Evolutionary conservation across 352 stramenopile species (phyloP), one percentile per base, ranked within the genome.

Genomic region (Globisporangium emineosum): DNA sequence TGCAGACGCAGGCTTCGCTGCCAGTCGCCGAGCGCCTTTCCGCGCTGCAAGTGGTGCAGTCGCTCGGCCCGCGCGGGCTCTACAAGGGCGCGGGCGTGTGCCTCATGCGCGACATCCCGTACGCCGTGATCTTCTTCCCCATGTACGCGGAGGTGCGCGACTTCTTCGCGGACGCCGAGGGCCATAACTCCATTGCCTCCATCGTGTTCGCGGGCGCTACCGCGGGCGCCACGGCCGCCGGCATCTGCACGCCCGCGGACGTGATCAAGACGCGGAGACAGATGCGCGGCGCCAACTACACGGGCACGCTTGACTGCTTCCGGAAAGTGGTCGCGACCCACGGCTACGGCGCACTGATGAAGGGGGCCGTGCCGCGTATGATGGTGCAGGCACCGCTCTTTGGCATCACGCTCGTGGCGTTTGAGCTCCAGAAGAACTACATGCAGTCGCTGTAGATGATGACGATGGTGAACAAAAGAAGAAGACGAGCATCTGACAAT

Each of bases 101-200:
- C 58, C 77, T 98, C 25, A 67, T 98, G 65, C 80, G 94, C 23
- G 93, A 98, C 67, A 86, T 98, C 47, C 90, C 91, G 25, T 98
- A 98, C 79, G 90, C 89, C 13, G 79, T 94, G 19, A 84, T 98
- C 49, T 98, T 97, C 76, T 98, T 98, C 75, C 90, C 93, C 8
- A 69, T 79, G 43, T 98, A 98, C 75, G 89, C 87, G 35, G 83
- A 73, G 15, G 33, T 96, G 2, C 77, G 87, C 43, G 70, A 85
- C 23, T 52, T 68, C 6, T 77, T 85, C 45, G 70, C 72, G 32
- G 68, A 92, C 69, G 64, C 68, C 10, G 62, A 83, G n/a, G 81
- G 76, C 56, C 72, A 86, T 45, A 82, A 79, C 52, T 82, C 80
- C 27, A 74, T 93, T 19, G 30, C 69, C 25, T 86, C 76, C 32